Evolutionary conservation across 306 rosid genomes (phyloP).

Genomic region (Medicago ruthenica): DNA sequence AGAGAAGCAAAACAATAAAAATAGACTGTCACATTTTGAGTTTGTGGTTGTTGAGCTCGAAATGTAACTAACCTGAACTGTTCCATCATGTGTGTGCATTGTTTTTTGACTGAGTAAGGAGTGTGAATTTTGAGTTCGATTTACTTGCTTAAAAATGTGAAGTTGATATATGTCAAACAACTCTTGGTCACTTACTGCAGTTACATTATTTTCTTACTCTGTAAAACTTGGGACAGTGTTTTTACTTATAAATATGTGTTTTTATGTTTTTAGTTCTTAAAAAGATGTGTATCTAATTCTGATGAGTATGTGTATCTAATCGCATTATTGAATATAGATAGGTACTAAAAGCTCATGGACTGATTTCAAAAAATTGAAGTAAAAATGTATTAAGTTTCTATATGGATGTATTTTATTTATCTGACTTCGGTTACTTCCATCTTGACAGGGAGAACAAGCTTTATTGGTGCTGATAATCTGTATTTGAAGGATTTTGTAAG

Average conservation of each 20-base stretch:
- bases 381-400: not conserved
- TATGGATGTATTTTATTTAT: not conserved
- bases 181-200: not conserved
- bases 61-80: not conserved
- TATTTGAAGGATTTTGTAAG: conserved; percentile 66
- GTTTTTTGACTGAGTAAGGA: not conserved
- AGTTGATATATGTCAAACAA: not conserved
- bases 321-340: not conserved
- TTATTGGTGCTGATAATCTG: conserved; percentile 58
- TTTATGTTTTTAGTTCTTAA: not conserved
- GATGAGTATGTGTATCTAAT: not conserved
- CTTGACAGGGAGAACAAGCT: conserved; percentile 70
- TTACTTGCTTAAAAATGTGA: not conserved
- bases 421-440: conserved; percentile 45
- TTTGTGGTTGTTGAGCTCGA: not conserved
- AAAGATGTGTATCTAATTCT: not conserved
- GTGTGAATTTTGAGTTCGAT: not conserved
- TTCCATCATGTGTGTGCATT: not conserved
- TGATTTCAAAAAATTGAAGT: not conserved
- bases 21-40: not conserved
- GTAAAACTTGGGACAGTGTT: not conserved
- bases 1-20: not conserved
- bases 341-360: not conserved
- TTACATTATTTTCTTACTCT: not conserved
- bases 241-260: not conserved